Conservation (phyloP, 2,329 filamentous ascomycete genomes). For the Curvularia sp. region DNA sequence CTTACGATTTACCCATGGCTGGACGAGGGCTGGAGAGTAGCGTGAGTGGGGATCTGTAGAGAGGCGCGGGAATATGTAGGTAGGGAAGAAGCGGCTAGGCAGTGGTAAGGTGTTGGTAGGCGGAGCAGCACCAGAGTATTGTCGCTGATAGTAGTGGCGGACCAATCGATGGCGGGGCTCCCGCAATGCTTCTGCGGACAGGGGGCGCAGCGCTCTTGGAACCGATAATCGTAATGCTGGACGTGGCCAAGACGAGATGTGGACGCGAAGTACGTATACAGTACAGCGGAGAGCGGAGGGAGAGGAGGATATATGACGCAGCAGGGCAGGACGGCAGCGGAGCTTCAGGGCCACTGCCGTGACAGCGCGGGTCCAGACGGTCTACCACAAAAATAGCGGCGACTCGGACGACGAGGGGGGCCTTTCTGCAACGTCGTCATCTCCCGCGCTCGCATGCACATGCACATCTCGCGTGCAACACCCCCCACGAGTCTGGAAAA, state of each 20-base stretch:
- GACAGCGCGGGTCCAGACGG: constrained; percentile 13
- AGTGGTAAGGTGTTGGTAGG: constrained; percentile 21
- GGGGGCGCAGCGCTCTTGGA: constrained; percentile 13
- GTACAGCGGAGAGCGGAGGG: neutral
- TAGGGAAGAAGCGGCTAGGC: constrained; percentile 20
- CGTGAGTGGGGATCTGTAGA: constrained; percentile 6
- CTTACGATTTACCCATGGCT: constrained; percentile 54
- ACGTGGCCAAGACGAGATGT: neutral
- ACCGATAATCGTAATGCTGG: neutral
- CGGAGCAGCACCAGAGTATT: constrained; percentile 22
- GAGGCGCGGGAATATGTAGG: constrained; percentile 18
- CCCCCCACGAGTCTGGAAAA: constrained; percentile 9
- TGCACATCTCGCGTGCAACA: neutral
- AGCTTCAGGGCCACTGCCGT: constrained; percentile 1
- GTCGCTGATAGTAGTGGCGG: constrained; percentile 23
- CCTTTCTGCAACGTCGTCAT: constrained; percentile 14
- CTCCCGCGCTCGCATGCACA: constrained; percentile 13
- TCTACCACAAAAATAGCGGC: constrained; percentile 13
- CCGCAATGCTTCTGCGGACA: constrained; percentile 4
- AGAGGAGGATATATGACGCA: constrained; percentile 11
- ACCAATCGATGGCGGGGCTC: constrained; percentile 31
- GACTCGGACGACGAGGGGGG: constrained; percentile 10
- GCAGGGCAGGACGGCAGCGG: neutral
- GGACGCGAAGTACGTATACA: neutral
- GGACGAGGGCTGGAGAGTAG: constrained; percentile 8